Conservation (phyloP, 768 basidiomycete species). For the Kwoniella sp. region DNA sequence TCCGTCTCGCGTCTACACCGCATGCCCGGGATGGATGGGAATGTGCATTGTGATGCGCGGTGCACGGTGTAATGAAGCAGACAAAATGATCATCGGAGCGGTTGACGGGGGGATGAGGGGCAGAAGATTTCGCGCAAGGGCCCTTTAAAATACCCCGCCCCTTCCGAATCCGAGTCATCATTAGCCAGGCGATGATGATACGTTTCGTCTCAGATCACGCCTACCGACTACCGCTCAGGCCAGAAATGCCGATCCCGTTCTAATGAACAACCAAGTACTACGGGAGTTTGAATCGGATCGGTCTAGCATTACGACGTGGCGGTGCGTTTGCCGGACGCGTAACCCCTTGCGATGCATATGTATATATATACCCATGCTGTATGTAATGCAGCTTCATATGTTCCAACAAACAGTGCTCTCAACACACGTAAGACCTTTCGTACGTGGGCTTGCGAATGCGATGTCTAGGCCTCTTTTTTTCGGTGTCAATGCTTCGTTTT, state of each 20-base stretch:
- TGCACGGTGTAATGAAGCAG: too few species aligned
- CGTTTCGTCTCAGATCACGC: not conserved
- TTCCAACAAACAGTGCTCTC: too few species aligned
- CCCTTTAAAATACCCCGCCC: not conserved
- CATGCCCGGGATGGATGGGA: too few species aligned
- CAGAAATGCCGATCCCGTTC: too few species aligned
- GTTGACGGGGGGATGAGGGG: too few species aligned
- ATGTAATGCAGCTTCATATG: too few species aligned
- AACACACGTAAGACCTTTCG: too few species aligned
- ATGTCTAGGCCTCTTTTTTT: not conserved
- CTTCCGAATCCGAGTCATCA: not conserved
- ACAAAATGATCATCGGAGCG: too few species aligned
- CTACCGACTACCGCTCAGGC: too few species aligned
- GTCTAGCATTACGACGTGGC: slow-evolving; percentile 1
- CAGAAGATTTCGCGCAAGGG: not conserved
- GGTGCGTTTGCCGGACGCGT: not conserved
- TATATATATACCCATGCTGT: not conserved
- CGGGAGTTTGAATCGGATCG: not conserved
- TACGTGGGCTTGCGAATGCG: not conserved
- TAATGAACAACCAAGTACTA: too few species aligned
- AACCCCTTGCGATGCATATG: not conserved
- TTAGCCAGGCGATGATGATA: not conserved
- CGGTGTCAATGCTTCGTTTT: too few species aligned
- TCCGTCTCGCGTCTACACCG: not conserved
- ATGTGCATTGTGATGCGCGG: too few species aligned